Conservation (phyloP, 208 protist species). For the Leishmania tarentolae region DNA sequence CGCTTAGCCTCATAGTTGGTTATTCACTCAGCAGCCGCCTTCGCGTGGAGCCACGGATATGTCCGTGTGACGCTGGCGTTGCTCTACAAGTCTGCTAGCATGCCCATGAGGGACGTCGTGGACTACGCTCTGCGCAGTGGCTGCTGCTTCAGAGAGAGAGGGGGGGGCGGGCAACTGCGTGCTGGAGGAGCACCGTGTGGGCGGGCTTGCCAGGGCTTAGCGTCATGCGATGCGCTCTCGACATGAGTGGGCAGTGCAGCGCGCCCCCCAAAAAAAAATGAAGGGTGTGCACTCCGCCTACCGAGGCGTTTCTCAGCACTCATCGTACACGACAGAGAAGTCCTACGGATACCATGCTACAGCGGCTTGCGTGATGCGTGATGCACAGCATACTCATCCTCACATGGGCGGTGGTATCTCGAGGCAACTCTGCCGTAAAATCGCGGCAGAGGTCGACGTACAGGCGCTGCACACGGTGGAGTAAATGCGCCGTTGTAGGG, state of each 20-base stretch:
- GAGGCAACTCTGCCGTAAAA: slow-evolving; percentile 25
- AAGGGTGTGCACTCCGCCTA: slow-evolving; percentile 38
- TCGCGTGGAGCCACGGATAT: slow-evolving; percentile 40
- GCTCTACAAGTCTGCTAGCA: slow-evolving; percentile 45
- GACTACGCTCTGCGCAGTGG: slow-evolving; percentile 45
- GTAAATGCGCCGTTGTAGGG: not conserved
- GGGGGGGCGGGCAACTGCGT: slow-evolving; percentile 48
- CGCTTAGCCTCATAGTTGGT: slow-evolving; percentile 52
- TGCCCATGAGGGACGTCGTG: slow-evolving; percentile 31
- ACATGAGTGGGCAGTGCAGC: slow-evolving; percentile 52
- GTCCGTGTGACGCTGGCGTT: slow-evolving; percentile 36
- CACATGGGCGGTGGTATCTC: slow-evolving; percentile 62
- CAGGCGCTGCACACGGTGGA: slow-evolving; percentile 3
- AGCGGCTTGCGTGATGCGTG: slow-evolving; percentile 55
- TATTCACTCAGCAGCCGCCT: slow-evolving; percentile 56
- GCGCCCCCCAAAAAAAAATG: slow-evolving; percentile 44
- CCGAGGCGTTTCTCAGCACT: slow-evolving; percentile 24
- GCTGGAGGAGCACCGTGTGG: slow-evolving; percentile 28
- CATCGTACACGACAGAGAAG: slow-evolving; percentile 62
- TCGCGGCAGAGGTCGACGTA: slow-evolving; percentile 42
- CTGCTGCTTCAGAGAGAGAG: slow-evolving; percentile 26
- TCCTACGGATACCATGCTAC: slow-evolving; percentile 56
- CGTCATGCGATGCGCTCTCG: slow-evolving; percentile 35
- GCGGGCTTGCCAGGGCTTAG: slow-evolving; percentile 9
- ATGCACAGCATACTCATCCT: slow-evolving; percentile 42